Evolutionary conservation across 805 yeast species (phyloP), one percentile per base, ranked within the genome.

Genomic region (Lipomyces yamanashiensis): DNA sequence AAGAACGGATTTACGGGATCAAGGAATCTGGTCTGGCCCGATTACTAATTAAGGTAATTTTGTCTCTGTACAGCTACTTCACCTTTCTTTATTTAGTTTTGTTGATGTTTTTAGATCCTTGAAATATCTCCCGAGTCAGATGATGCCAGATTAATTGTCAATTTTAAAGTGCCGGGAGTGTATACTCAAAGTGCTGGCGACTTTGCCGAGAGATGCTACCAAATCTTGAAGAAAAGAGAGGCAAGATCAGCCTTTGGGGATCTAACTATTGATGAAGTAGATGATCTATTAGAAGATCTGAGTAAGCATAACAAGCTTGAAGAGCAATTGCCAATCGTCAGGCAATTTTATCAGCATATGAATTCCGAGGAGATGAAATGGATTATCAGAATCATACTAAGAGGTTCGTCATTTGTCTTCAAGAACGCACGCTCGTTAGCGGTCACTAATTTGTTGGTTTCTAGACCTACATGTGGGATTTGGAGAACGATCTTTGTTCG

Each of bases 331-430:
- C 77, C 71, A 0, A 71, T 86, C 0, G 72, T 92, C 36, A 76
- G 72, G 28, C 79, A 82, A n/a, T 77, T 88, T 58, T 72, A 87
- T 54, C 79, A 80, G 8, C 76, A 77, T 19, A 80, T 89, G 84
- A 79, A 83, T 37, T 82, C 85, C 13, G 77, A 81, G 1, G 96
- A 92, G 72, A 72, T 90, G 55, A 78, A 84, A 61, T 90, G 88
- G 83, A 77, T 91, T 45, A 80, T 90, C 63, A 84, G 86, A 61
- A 87, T 89, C 10, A 73, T 92, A 2, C 75, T 92, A 58, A 85
- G 75, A 74, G 78, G 64, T 80, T 83, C 53, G 80, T 86, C 15
- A 23, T 80, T 86, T n/a, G n/a, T 36, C n/a, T 9, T 43, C 2
- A n/a, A 75, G 8, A 7, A 15, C 2, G 6, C 23, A 37, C 23